Evolutionary conservation across 768 basidiomycete genomes (phyloP), one percentile per base, ranked within the genome.

Genomic region (Gautieria morchelliformis): DNA sequence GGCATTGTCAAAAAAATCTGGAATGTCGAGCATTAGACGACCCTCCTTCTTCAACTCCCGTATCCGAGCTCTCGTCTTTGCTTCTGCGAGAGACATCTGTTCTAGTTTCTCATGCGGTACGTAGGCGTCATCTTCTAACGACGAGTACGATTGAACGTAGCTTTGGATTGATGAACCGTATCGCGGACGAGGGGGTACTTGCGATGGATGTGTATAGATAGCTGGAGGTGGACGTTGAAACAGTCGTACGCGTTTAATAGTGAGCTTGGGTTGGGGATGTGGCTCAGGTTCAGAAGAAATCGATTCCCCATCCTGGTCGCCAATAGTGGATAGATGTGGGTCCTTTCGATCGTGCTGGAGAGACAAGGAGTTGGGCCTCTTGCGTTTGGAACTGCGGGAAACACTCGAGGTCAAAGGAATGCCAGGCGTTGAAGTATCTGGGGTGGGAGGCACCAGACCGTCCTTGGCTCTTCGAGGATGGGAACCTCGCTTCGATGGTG

Each of bases 181-280:
- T 48, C 72, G 72, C 0, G 83, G 71, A 0, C 71, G 69, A 0
- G 78, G 74, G 1, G 89, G 85, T 11, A 74, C 74, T 65, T 96
- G 93, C 12, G 66, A 66, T 0, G 87, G 91, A 67, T 85, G 66
- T 32, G 72, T 79, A 12, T 89, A 80, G 44, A 82, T 72, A 1
- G 71, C 65, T 3, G 81, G 81, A 1, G 78, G 76, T 7, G 87
- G 88, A 12, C 72, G 73, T 40, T 84, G 78, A 14, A 91, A 88
- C 77, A 57, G 87, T 73, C 63, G 77, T 80, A 89, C 74, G 53
- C 88, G 81, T 65, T 78, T 83, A 58, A 89, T 75, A 32, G 71
- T 70, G n/a, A 68, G 67, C 10, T 64, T 65, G 5, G 53, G 39
- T 61, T 64, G 59, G 24, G 22, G 22, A 49, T 12, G 22, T 9